These are phyloP conservation scores for Penicillium sp. DNA, from an alignment of 2,329 filamentous ascomycete species.

Conservation along the genomic window DNA sequence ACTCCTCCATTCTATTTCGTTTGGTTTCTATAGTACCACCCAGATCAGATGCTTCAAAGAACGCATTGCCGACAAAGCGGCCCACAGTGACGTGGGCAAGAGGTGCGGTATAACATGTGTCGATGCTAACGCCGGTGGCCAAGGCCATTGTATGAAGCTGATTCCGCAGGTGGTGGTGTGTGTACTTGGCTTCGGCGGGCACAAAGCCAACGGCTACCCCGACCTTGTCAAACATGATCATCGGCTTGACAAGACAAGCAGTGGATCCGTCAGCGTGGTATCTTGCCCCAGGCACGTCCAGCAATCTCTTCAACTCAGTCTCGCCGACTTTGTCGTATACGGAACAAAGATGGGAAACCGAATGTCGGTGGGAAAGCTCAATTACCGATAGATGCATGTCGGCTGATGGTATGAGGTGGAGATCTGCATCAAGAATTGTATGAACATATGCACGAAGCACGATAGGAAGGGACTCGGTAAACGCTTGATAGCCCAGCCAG, in stretches of 20 bases:
- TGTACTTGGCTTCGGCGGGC: not conserved
- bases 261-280: not conserved
- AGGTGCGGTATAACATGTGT: constrained; percentile 15
- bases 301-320: not conserved
- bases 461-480: not conserved
- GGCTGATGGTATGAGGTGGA: not conserved
- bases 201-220: constrained; percentile 9
- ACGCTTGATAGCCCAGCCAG: not conserved
- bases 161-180: constrained; percentile 8
- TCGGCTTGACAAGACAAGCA: constrained; percentile 8
- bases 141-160: constrained; percentile 4
- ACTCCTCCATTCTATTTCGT: not conserved
- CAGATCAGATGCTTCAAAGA: not conserved
- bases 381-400: constrained; percentile 6
- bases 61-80: constrained; percentile 1
- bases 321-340: constrained; percentile 7
- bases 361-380: constrained; percentile 11
- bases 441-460: not conserved
- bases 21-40: not conserved
- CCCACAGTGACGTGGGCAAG: constrained; percentile 10
- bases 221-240: constrained; percentile 1
- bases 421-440: constrained; percentile 2
- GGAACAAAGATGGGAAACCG: constrained; percentile 2
- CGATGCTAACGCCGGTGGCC: constrained; percentile 1
- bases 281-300: not conserved